These are phyloP conservation scores for Mortierella sp. DNA, from an alignment of 371 early-diverging fungal species.

Conservation along the genomic window DNA sequence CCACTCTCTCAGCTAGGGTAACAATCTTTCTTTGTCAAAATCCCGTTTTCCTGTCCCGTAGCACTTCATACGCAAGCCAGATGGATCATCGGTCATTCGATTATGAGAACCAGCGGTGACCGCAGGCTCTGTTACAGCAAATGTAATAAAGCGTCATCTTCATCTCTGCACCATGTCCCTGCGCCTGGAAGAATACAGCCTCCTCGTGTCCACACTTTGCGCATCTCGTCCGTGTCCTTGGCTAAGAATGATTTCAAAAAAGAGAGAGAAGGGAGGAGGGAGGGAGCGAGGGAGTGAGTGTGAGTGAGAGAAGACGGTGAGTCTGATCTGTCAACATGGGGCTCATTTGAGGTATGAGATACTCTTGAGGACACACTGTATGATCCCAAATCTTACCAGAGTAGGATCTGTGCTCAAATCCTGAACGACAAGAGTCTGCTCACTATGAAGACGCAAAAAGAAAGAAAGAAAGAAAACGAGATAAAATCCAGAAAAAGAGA, in stretches of 20 bases:
- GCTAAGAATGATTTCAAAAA: conserved; percentile 51
- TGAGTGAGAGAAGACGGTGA: neutral
- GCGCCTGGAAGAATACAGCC: conserved; percentile 92
- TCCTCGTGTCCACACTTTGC: conserved; percentile 77
- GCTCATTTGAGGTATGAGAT: too few species aligned
- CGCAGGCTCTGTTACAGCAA: conserved; percentile 83
- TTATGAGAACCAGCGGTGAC: conserved; percentile 77
- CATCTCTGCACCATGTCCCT: conserved; percentile 70
- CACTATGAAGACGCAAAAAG: conserved; percentile 56
- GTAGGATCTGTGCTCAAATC: conserved; percentile 86
- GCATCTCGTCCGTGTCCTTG: conserved; percentile 77
- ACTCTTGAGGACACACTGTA: too few species aligned
- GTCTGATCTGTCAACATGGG: too few species aligned
- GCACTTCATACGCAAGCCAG: conserved; percentile 3
- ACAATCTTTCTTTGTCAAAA: neutral
- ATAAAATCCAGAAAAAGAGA: neutral
- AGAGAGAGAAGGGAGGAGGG: neutral
- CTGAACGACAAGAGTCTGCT: conserved; percentile 78
- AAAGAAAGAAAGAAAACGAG: conserved; percentile 3
- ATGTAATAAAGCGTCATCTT: conserved; percentile 94
- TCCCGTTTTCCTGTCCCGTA: conserved; percentile 7
- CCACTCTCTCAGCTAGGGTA: neutral
- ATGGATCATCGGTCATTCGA: neutral
- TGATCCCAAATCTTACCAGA: conserved; percentile 51
- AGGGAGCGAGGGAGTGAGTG: neutral